phyloP scores from a whole-genome alignment of 148 eudicot genomes.

The Camellia japonica region DNA sequence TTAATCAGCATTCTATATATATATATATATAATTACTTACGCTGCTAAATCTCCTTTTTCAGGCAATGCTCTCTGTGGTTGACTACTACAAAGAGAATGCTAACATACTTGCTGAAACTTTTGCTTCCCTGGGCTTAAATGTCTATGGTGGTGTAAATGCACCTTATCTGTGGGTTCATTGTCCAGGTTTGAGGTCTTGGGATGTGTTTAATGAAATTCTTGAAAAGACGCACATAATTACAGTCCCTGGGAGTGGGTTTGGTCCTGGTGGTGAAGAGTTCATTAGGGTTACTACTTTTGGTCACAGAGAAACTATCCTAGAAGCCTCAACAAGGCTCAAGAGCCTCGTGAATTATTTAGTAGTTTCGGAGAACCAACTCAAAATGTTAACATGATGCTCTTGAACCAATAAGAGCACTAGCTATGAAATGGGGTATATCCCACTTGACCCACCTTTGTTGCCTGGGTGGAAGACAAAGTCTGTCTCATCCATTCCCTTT shows the following conservation, averaged over 20 bases:
- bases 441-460: too few relatives aligned
- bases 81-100: slow-evolving; percentile 72
- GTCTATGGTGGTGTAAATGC: slow-evolving; percentile 78
- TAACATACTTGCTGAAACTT: slow-evolving; percentile 48
- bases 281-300: slow-evolving; percentile 73
- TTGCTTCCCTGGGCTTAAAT: slow-evolving; percentile 46
- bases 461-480: too few relatives aligned
- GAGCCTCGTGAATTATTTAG: slow-evolving; percentile 24
- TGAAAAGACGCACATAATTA: slow-evolving; percentile 62
- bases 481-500: too few relatives aligned
- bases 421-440: too few relatives aligned
- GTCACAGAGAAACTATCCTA: slow-evolving; percentile 43
- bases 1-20: neutral
- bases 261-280: slow-evolving; percentile 70
- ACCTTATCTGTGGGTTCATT: slow-evolving; percentile 82
- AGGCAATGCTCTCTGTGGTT: slow-evolving; percentile 48
- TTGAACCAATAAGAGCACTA: too few relatives aligned
- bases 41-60: neutral
- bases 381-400: too few relatives aligned
- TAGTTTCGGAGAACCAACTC: too few relatives aligned
- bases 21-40: neutral
- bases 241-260: slow-evolving; percentile 76
- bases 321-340: slow-evolving; percentile 68
- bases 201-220: slow-evolving; percentile 68
- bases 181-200: slow-evolving; percentile 83